Conservation (phyloP, 2,329 filamentous ascomycete genomes). For the Fusarium irregulare region DNA sequence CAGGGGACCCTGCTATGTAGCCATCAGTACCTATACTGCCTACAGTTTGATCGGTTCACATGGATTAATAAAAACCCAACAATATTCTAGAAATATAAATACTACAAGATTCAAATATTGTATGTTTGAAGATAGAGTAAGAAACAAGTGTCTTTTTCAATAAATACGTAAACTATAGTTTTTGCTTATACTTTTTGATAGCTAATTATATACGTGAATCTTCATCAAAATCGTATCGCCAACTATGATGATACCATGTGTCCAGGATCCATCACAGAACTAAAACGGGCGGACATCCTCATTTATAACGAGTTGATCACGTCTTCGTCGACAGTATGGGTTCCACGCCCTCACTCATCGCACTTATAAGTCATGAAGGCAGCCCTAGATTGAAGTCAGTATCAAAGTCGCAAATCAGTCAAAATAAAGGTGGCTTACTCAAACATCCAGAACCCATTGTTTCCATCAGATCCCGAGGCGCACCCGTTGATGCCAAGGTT, state of each 20-base stretch:
- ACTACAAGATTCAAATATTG: too few relatives aligned
- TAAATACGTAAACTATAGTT: too few relatives aligned
- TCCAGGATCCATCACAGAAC: fast-evolving
- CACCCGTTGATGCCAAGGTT: constrained; percentile 9
- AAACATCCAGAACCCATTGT: constrained; percentile 13
- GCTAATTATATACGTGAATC: neutral
- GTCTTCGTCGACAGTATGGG: fast-evolving
- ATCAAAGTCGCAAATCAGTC: fast-evolving
- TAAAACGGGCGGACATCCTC: fast-evolving
- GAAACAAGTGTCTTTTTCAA: too few relatives aligned
- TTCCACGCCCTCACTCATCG: neutral
- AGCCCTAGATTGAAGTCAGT: neutral
- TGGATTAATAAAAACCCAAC: too few relatives aligned
- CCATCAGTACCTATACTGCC: too few relatives aligned
- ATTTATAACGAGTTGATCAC: fast-evolving
- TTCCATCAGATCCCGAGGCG: neutral
- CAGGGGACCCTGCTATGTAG: too few relatives aligned
- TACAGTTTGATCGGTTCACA: too few relatives aligned
- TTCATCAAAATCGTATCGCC: fast-evolving
- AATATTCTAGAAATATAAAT: too few relatives aligned
- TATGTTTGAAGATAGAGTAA: too few relatives aligned
- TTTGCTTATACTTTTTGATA: too few relatives aligned
- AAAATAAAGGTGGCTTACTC: neutral
- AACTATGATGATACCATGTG: fast-evolving
- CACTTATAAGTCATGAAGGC: neutral